Base-by-base conservation (phyloP, 2,329 filamentous ascomycete genomes). In the Trichophyton schoenleinii region DNA sequence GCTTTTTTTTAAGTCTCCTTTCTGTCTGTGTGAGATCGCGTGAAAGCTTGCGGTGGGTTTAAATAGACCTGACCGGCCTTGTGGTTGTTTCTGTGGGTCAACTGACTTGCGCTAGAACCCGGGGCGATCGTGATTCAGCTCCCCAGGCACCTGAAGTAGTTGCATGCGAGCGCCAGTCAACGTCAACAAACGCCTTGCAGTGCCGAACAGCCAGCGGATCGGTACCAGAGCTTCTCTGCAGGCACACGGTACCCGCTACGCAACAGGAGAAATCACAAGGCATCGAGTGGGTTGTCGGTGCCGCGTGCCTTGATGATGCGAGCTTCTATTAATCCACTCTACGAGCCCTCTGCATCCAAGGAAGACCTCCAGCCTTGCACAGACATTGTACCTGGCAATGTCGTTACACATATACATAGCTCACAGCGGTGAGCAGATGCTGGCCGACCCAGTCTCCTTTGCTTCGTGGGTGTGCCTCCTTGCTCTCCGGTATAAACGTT, bases 331-430 rank as follows among this genome's bases (percentile, higher is more conserved):
- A 55, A 55, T 18, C 28, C 3, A 36, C 52, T 20, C 7, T 38
- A 34, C 13, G 28, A 55, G 18, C n/a, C 15, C 49, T 20, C 52
- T 36, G 15, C 2, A 8, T 20, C 25, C 52, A 18, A 34, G 34
- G 52, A n/a, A 18, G 20, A 7, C 25, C 31, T 13, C 34, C 8
- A 9, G 11, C 46, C 57, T 20, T 36, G 52, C 28, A 28, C 41
- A 44, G 41, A 44, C 11, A 7, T 8, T 34, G 52, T 57, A 41
- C 49, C 49, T 68, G 77, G 83, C 80, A 77, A 95, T 95, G 90
- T 88, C 89, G 79, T 84, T 92, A 74, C 85, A 89, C 78, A 86
- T 96, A 76, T 89, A 90, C 80, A 87, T 96, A 73, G 91, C 90
- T 81, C 91, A 95, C 78, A 91, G 88, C 76, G 92, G 92, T 80